phyloP scores from a whole-genome alignment of 2,329 filamentous ascomycete genomes.

The Pseudocercospora fuligena region DNA sequence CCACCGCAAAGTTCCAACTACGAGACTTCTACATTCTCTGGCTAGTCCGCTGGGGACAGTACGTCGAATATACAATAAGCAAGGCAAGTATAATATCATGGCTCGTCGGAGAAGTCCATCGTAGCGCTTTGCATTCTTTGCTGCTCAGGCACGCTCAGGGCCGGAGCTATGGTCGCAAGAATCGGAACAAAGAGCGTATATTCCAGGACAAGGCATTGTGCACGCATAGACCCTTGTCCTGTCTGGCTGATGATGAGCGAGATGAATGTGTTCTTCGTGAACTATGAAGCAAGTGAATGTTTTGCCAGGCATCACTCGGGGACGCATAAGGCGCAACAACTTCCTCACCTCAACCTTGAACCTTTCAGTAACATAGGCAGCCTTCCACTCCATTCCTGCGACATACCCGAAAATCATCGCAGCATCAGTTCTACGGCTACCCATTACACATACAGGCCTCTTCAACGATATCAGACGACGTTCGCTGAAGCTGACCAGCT shows the following conservation, averaged over 20 bases:
- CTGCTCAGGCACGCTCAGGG: neutral
- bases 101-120: neutral
- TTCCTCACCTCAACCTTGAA: neutral
- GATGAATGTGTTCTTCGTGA: neutral
- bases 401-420: neutral
- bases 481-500: neutral
- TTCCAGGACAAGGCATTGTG: neutral
- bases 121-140: neutral
- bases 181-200: neutral
- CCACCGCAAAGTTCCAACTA: neutral
- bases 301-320: neutral
- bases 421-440: neutral
- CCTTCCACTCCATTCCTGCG: neutral
- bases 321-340: neutral
- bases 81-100: neutral
- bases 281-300: neutral
- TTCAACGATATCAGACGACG: neutral
- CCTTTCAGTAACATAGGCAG: neutral
- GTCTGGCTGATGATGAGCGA: too few species aligned
- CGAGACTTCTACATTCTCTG: neutral
- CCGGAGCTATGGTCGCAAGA: neutral
- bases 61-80: neutral
- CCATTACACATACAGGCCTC: neutral
- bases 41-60: neutral
- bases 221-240: neutral